phyloP scores from a whole-genome alignment of 2,329 filamentous ascomycete species.

The Lachnellula occidentalis region DNA sequence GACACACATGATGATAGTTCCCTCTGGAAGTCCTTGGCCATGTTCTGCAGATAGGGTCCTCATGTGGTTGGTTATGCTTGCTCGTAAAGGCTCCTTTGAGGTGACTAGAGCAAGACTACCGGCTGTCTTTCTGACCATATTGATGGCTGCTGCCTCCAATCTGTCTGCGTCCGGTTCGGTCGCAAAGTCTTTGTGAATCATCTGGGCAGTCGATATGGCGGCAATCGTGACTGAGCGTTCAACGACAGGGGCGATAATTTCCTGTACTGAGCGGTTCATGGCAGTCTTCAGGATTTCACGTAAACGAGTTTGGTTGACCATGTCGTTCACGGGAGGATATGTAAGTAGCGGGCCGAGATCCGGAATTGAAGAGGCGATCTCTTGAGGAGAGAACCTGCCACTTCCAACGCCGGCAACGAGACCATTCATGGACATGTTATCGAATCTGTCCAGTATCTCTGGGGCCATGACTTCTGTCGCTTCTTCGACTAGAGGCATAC shows the following conservation, averaged over 20 bases:
- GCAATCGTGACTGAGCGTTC: conserved; percentile 97
- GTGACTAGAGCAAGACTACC: conserved; percentile 95
- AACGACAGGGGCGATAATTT: conserved; percentile 96
- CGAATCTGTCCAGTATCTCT: conserved; percentile 74
- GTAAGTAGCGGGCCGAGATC: conserved; percentile 75
- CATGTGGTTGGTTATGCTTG: conserved; percentile 97
- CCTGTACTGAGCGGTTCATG: conserved; percentile 82
- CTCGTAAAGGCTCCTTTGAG: conserved; percentile 91
- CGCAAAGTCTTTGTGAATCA: conserved; percentile 93
- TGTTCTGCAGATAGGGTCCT: conserved; percentile 63
- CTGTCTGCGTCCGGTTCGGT: conserved; percentile 88
- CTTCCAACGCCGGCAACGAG: conserved; percentile 63
- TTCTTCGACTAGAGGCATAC: conserved; percentile 57
- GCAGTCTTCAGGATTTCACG: conserved; percentile 78
- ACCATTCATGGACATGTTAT: conserved; percentile 72
- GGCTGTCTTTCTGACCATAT: conserved; percentile 90
- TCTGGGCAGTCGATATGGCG: conserved; percentile 90
- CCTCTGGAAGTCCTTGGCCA: conserved; percentile 79
- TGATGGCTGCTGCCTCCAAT: conserved; percentile 79
- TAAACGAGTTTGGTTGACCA: conserved; percentile 63
- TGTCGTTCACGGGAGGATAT: conserved; percentile 75
- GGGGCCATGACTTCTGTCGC: conserved; percentile 48
- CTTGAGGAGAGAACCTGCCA: conserved; percentile 69
- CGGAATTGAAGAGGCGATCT: conserved; percentile 74
- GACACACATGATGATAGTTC: conserved; percentile 95